phyloP scores from a whole-genome alignment of 2,329 filamentous ascomycete species.

The Aspergillus texensis region DNA sequence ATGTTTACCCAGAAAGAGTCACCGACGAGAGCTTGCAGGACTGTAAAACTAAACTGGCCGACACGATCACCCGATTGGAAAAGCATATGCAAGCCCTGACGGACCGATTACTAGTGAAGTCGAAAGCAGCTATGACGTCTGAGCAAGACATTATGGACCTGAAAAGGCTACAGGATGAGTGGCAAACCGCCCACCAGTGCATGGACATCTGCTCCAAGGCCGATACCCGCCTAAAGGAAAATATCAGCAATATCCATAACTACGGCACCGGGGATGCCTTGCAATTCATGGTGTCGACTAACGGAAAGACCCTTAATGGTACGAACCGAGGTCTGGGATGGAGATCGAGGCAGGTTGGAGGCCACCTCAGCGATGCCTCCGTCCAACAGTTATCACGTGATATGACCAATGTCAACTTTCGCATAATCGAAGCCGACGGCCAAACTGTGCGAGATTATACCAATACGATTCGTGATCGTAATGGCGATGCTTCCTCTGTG shows the following conservation, averaged over 20 bases:
- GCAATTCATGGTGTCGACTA: not conserved
- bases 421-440: not conserved
- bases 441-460: not conserved
- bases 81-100: not conserved
- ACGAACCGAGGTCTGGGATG: not conserved
- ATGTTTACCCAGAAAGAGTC: not conserved
- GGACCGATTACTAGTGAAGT: not conserved
- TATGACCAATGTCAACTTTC: not conserved
- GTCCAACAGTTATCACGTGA: not conserved
- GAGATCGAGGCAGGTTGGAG: not conserved
- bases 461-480: not conserved
- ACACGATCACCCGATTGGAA: not conserved
- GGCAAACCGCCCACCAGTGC: not conserved
- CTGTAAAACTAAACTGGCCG: not conserved
- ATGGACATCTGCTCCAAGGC: not conserved
- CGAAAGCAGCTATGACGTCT: not conserved
- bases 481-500: not conserved
- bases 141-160: not conserved
- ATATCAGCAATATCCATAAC: not conserved
- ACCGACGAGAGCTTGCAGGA: not conserved
- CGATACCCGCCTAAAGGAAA: not conserved
- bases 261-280: not conserved
- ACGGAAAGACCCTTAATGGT: not conserved
- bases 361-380: not conserved
- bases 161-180: not conserved